phyloP scores from a whole-genome alignment of 257 asterid genomes.

The Petrea volubilis region DNA sequence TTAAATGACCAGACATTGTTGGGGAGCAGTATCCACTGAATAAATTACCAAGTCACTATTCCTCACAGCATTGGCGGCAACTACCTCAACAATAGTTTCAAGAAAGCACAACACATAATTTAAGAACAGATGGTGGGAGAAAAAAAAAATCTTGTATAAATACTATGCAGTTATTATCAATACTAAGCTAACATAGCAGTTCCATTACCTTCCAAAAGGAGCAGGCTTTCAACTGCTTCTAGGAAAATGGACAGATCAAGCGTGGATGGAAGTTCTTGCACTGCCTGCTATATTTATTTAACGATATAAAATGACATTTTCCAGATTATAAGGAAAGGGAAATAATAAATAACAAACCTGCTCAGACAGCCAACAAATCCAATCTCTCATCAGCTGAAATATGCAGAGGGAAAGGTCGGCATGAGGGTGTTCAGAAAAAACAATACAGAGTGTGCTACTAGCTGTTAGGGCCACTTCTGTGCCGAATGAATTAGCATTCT shows the following conservation, averaged over 20 bases:
- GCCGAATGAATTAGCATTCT: constrained; percentile 37
- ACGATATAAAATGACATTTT: constrained; percentile 22
- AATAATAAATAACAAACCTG: constrained; percentile 55
- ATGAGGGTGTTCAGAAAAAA: constrained; percentile 65
- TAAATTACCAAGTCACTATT: neutral
- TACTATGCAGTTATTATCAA: constrained; percentile 3
- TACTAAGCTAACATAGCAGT: constrained; percentile 20
- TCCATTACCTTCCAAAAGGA: constrained; percentile 63
- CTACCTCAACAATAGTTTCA: neutral
- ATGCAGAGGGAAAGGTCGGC: constrained; percentile 48
- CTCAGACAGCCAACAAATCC: constrained; percentile 83
- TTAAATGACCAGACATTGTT: constrained; percentile 5
- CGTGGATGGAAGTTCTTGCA: constrained; percentile 42
- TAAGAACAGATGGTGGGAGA: neutral
- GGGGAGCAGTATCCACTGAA: constrained; percentile 2
- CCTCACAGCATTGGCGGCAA: neutral
- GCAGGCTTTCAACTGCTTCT: constrained; percentile 72
- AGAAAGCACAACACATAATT: neutral
- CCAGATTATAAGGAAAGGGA: constrained; percentile 21
- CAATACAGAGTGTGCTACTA: constrained; percentile 73
- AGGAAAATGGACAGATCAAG: constrained; percentile 62
- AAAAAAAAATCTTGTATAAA: neutral
- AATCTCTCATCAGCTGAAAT: constrained; percentile 58
- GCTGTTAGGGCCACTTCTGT: constrained; percentile 68
- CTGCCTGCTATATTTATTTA: constrained; percentile 54